Conservation (phyloP, 2,329 filamentous ascomycete genomes). For the Samsoniella hepiali region DNA sequence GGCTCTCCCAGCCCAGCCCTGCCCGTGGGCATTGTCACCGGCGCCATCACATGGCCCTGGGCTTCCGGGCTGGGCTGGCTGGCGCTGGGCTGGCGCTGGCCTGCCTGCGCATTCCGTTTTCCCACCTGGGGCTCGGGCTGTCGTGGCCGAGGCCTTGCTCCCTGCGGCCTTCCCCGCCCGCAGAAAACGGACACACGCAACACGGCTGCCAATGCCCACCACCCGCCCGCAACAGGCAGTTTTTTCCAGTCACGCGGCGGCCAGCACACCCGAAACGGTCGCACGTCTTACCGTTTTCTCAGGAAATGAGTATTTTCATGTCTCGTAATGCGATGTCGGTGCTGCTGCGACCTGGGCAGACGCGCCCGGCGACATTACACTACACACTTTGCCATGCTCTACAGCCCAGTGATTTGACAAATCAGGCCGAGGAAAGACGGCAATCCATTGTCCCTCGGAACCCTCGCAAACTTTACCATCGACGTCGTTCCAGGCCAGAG, state of each 20-base stretch:
- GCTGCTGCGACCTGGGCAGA: neutral
- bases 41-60: constrained; percentile 14
- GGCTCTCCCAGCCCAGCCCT: constrained; percentile 20
- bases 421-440: neutral
- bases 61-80: neutral
- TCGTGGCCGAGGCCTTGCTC: constrained; percentile 8
- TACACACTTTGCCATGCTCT: neutral
- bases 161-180: neutral
- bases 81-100: neutral
- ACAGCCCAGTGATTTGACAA: neutral
- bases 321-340: neutral
- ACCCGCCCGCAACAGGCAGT: neutral
- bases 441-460: neutral
- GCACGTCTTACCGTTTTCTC: constrained; percentile 7
- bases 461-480: neutral
- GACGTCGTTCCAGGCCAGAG: neutral
- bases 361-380: neutral
- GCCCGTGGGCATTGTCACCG: constrained; percentile 17
- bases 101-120: constrained; percentile 13
- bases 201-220: neutral
- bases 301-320: neutral
- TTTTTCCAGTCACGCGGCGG: constrained; percentile 8
- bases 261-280: constrained; percentile 8
- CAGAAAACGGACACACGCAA: neutral
- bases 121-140: neutral